These are phyloP conservation scores for Pilatotrama ljubarskyi DNA, from an alignment of 768 basidiomycete species.

Conservation along the genomic window DNA sequence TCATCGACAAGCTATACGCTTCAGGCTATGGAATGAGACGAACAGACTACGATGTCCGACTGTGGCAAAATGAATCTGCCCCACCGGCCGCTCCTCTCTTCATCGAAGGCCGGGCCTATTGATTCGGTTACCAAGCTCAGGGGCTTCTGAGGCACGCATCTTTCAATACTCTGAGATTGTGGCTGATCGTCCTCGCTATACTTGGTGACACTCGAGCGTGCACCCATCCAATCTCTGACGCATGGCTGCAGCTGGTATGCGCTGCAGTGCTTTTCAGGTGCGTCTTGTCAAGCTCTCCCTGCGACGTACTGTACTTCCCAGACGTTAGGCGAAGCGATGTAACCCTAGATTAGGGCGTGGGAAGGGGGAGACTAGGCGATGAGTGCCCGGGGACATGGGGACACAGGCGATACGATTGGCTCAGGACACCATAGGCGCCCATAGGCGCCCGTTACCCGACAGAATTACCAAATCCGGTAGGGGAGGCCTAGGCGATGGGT, in stretches of 20 bases:
- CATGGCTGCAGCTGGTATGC: background rate
- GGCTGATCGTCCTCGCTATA: constrained; percentile 17
- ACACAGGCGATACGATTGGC: too few species aligned
- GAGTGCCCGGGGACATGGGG: too few species aligned
- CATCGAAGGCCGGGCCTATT: background rate
- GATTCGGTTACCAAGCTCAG: constrained; percentile 7
- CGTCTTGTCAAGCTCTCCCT: background rate
- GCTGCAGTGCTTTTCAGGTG: background rate
- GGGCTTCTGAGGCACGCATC: constrained; percentile 7
- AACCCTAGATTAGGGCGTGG: too few species aligned
- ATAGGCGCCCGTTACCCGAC: too few species aligned
- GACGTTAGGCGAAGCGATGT: too few species aligned
- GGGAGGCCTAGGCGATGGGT: too few species aligned
- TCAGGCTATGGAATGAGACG: constrained; percentile 14
- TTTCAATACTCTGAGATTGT: constrained; percentile 1
- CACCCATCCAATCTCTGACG: constrained; percentile 8
- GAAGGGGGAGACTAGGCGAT: too few species aligned
- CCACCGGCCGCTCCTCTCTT: background rate
- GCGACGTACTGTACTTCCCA: too few species aligned
- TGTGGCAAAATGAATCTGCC: constrained; percentile 7
- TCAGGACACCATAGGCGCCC: too few species aligned
- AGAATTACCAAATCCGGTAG: too few species aligned
- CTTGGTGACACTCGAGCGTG: constrained; percentile 13
- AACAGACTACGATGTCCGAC: background rate
- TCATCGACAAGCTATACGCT: constrained; percentile 19